phyloP scores from a whole-genome alignment of 2,329 filamentous ascomycete genomes.

The Tricladium varicosporioides region DNA sequence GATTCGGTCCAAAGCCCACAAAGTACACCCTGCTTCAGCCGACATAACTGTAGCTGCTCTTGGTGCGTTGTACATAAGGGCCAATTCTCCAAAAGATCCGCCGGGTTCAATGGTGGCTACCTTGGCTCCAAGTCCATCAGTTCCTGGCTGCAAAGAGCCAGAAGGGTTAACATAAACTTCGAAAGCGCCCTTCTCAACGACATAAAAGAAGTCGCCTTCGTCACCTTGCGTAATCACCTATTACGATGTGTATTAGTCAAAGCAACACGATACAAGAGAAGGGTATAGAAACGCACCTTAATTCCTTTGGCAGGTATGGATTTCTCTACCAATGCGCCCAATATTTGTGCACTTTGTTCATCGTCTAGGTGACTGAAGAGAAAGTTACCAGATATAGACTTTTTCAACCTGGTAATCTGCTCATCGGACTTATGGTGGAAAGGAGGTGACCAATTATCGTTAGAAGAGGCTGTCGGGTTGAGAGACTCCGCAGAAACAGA shows the following conservation, averaged over 20 bases:
- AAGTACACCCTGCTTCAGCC: conserved; percentile 70
- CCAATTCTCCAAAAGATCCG: conserved; percentile 93
- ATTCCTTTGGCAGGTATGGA: conserved; percentile 88
- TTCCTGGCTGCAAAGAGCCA: conserved; percentile 75
- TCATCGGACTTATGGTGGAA: conserved; percentile 79
- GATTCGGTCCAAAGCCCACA: conserved; percentile 93
- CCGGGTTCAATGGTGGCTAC: conserved; percentile 82
- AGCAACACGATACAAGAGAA: too few relatives aligned
- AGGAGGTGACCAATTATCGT: conserved; percentile 89
- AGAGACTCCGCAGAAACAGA: conserved; percentile 96
- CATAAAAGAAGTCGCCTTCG: conserved; percentile 95
- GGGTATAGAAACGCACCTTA: conserved; percentile 46
- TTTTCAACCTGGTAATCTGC: conserved; percentile 75
- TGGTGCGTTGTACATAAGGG: conserved; percentile 97
- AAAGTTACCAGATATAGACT: conserved; percentile 85
- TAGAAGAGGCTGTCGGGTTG: conserved; percentile 78
- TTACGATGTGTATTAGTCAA: conserved; percentile 32
- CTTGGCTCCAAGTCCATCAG: conserved; percentile 77
- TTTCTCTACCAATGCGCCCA: conserved; percentile 91
- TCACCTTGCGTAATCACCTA: conserved; percentile 96
- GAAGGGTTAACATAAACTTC: conserved; percentile 84
- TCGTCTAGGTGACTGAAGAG: conserved; percentile 93
- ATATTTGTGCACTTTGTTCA: conserved; percentile 81
- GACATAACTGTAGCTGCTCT: conserved; percentile 92
- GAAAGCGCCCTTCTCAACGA: conserved; percentile 88